A percentile compares a stretch with the other conserved stretches of the same genome.
These are phyloP conservation scores for Fusarium xylarioides DNA, from an alignment of 2,329 filamentous ascomycete species.

Conservation along the genomic window DNA sequence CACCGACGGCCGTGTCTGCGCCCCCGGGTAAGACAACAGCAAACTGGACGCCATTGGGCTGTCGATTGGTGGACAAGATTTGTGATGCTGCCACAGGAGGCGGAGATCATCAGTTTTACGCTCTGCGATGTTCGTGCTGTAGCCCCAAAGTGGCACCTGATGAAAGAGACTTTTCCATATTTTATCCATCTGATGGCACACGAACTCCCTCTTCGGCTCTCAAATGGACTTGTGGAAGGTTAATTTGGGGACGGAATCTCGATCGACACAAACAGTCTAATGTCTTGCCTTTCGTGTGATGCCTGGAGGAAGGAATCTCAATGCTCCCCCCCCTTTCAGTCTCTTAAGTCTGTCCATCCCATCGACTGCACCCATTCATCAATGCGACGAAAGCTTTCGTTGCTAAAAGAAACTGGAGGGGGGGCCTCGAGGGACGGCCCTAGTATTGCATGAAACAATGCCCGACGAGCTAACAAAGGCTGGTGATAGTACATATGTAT, in stretches of 20 bases:
- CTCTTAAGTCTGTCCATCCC: not conserved
- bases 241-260: conserved; percentile 21
- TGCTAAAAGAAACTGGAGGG: not conserved
- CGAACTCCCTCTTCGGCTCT: not conserved
- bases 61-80: conserved; percentile 24
- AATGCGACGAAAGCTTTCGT: conserved; percentile 2
- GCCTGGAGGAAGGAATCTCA: conserved; percentile 16
- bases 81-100: conserved; percentile 30
- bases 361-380: not conserved
- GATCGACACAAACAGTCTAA: conserved; percentile 19
- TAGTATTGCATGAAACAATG: conserved; percentile 6
- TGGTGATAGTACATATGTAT: conserved; percentile 2
- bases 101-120: conserved; percentile 37
- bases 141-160: conserved; percentile 27
- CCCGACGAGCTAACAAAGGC: not conserved
- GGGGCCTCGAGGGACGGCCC: not conserved
- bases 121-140: conserved; percentile 29
- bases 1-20: not conserved
- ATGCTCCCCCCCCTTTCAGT: not conserved
- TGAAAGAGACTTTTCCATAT: conserved; percentile 18
- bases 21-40: conserved; percentile 27
- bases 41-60: conserved; percentile 11
- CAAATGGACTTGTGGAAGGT: not conserved
- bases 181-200: not conserved
- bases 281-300: conserved; percentile 8